Conservation (phyloP, 2,329 filamentous ascomycete species). For the Microsporum canis region DNA sequence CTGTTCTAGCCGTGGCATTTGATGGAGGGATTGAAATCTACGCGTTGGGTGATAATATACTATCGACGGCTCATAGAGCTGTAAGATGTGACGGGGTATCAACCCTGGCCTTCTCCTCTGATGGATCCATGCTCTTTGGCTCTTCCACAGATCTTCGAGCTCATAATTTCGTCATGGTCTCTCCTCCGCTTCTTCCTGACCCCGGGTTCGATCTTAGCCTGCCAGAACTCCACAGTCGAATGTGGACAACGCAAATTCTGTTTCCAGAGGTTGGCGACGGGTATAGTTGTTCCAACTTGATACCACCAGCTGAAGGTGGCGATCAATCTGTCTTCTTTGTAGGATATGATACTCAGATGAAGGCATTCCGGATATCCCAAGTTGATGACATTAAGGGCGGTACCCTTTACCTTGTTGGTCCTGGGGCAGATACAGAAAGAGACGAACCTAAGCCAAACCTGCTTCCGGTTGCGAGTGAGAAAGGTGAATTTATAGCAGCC, state of each 20-base stretch:
- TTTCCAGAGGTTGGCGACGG: slow-evolving; percentile 71
- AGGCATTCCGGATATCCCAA: slow-evolving; percentile 65
- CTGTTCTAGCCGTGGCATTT: slow-evolving; percentile 73
- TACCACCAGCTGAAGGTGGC: slow-evolving; percentile 38
- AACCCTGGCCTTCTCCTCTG: slow-evolving; percentile 60
- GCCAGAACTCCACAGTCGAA: slow-evolving; percentile 54
- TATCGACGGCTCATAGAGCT: slow-evolving; percentile 57
- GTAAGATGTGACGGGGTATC: slow-evolving; percentile 72
- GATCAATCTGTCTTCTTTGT: slow-evolving; percentile 63
- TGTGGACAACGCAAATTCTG: slow-evolving; percentile 78
- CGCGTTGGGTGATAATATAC: slow-evolving; percentile 53
- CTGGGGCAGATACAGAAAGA: slow-evolving; percentile 36
- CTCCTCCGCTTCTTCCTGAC: slow-evolving; percentile 64
- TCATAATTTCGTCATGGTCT: slow-evolving; percentile 63
- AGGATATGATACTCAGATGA: slow-evolving; percentile 63
- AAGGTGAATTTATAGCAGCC: slow-evolving; percentile 60
- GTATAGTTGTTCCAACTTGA: slow-evolving; percentile 63
- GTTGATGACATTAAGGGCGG: slow-evolving; percentile 65
- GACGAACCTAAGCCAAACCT: slow-evolving; percentile 57
- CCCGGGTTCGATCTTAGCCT: slow-evolving; percentile 39
- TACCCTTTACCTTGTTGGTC: slow-evolving; percentile 68
- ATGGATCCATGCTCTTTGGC: slow-evolving; percentile 67
- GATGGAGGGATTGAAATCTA: slow-evolving; percentile 82
- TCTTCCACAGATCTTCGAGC: slow-evolving; percentile 56
- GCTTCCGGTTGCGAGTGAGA: slow-evolving; percentile 55